Evolutionary conservation across 208 protist genomes (phyloP), one percentile per base, ranked within the genome.

Genomic region (Acanthamoeba polyphaga): DNA sequence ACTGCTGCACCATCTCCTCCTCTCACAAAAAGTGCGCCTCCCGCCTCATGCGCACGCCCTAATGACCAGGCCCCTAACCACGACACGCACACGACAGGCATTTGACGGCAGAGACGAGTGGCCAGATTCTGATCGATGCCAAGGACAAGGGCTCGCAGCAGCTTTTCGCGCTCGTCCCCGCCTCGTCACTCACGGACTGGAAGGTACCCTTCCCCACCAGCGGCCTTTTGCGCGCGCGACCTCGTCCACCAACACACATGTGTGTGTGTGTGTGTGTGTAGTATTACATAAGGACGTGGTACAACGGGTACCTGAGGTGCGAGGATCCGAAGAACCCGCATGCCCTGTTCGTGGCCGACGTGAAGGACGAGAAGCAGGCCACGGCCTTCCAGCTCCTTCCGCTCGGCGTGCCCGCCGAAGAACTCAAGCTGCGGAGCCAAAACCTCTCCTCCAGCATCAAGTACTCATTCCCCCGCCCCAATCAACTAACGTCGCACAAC

Each of bases 1-100:
- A 78, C 38, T 78, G 70, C 70, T 89, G 82, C 82, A 89, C 82
- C 82, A 68, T 89, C 82, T 55, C 82, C 46, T 89, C 55, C 17
- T 89, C 82, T 27, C 82, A 89, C 49, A 58, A 68, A 27, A 24
- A 12, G 49, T 89, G 6, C 46, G 27, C 19, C 27, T 10, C 43
- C 17, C 70, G 10, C 70, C 34, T 6, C 13, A 32, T 8, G 34
- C n/a, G 17, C 70, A 17, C 64, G 64, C 64, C 24, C 34, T 3
- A 27, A 46, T 84, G 46, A 13, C 46, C 46, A 51, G 46, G 12
- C 46, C 46, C 24, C 62, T n/a, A 4, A 34, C 12, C 62, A 22
- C 27, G 27, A n/a, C 62, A n/a, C 62, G 17, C 0, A 22, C 55
- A 89, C 55, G 55, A 22, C 55, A 89, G 82, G 6, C 32, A 62